Percentiles rank a stretch among this genome's conserved stretches.
phyloP scores from a whole-genome alignment of 805 yeast species.

The Candida xiaguanensis region DNA sequence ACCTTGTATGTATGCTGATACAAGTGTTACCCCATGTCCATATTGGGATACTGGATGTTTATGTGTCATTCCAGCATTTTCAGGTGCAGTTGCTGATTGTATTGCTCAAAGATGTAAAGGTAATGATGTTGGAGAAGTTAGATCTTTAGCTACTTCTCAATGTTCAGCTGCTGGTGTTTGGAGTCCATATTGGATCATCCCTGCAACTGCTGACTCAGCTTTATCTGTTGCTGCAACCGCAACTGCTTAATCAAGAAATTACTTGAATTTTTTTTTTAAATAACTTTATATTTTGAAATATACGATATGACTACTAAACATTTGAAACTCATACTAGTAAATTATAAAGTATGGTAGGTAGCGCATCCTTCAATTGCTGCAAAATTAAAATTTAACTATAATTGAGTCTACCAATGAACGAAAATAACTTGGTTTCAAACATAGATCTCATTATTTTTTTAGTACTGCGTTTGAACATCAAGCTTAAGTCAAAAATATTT shows the following conservation, averaged over 20 bases:
- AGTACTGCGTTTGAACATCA: too few species aligned
- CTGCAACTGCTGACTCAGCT: slow-evolving; percentile 11
- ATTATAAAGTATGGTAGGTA: too few species aligned
- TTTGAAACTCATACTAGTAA: too few species aligned
- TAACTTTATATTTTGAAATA: too few species aligned
- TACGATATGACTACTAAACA: not conserved
- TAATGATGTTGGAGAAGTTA: slow-evolving; percentile 24
- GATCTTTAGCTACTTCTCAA: slow-evolving; percentile 23
- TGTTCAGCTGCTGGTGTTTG: slow-evolving; percentile 22
- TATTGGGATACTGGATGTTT: slow-evolving; percentile 41
- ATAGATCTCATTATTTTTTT: too few species aligned
- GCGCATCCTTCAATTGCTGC: too few species aligned
- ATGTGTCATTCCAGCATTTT: slow-evolving; percentile 37
- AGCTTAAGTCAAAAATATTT: too few species aligned
- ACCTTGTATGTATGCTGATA: slow-evolving; percentile 25
- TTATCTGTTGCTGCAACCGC: slow-evolving; percentile 20
- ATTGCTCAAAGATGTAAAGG: slow-evolving; percentile 35
- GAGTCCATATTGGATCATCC: slow-evolving; percentile 28
- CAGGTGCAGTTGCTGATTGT: slow-evolving; percentile 31
- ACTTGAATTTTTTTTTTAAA: too few species aligned
- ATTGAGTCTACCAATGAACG: too few species aligned
- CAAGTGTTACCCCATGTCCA: slow-evolving; percentile 47
- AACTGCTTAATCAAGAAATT: slow-evolving; percentile 1
- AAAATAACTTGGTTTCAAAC: too few species aligned
- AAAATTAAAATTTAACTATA: too few species aligned